Base-by-base conservation (phyloP, 176 grass and related monocot genomes). In the Elymus sibiricus region DNA sequence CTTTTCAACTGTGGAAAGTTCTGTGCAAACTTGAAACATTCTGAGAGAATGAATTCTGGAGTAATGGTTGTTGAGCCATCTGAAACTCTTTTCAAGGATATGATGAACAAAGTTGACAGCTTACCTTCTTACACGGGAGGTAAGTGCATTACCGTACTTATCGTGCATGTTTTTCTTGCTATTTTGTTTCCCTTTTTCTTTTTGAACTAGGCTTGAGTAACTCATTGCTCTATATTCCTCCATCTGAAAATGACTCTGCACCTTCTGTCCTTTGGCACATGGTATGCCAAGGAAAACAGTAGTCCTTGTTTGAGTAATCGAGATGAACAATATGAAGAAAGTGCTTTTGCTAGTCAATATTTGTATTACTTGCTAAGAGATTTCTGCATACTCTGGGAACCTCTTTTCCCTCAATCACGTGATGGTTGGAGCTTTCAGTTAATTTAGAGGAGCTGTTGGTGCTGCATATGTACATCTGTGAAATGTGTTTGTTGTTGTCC, bases 41-140 rank as follows among this genome's bases (percentile, higher is more conserved):
- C 97, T 44, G 97, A 98, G 89, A 93, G 92, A 91, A 76, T 98
- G 90, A 98, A 98, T 69, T 98, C 97, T 64, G 97, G 94, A 29
- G 94, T 98, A 66, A 87, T 98, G 94, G 97, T 98, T 84, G 94
- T 98, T 70, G 97, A 98, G 63, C 97, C 97, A 70, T 98, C 97
- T 86, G 91, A 90, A 89, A 62, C 81, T 85, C 79, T 93, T 61
- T 98, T 92, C 65, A 91, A 82, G 15, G 88, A 98, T 88, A 98
- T 98, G 97, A 94, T 95, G 70, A 64, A 83, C 82, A 89, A 96
- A 93, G 94, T 96, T 16, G 86, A 78, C 16, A 70, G 72, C 42
- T 91, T 98, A 76, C 88, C 88, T 88, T 98, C 97, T 75, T 98
- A 98, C 61, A 98, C 97, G 25, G 94, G 97, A 91, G 97, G 97